phyloP scores from a whole-genome alignment of 768 basidiomycete genomes.

The Amanita thiersii region DNA sequence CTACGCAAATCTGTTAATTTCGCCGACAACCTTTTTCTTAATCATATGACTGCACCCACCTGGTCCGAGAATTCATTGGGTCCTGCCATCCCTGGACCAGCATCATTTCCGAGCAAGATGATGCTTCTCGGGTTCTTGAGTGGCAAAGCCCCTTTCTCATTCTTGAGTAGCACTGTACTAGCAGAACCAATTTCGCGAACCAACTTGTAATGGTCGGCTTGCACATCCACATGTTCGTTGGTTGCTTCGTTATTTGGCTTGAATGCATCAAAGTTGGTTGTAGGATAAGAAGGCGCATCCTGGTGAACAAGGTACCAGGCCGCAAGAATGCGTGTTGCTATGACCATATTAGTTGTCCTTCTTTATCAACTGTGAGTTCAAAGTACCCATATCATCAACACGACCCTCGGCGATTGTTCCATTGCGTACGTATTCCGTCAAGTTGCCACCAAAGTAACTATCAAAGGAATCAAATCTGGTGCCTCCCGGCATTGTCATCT shows the following conservation, averaged over 20 bases:
- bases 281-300: slow-evolving; percentile 54
- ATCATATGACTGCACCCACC: slow-evolving; percentile 12
- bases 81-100: slow-evolving; percentile 54
- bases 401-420: slow-evolving; percentile 59
- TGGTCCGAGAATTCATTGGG: slow-evolving; percentile 66
- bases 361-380: slow-evolving; percentile 8
- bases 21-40: neutral
- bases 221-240: slow-evolving; percentile 61
- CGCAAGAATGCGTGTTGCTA: slow-evolving; percentile 70
- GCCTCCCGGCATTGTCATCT: slow-evolving; percentile 71
- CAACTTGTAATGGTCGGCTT: slow-evolving; percentile 56
- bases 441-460: slow-evolving; percentile 60
- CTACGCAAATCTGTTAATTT: slow-evolving; percentile 10
- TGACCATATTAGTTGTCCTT: neutral
- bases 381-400: slow-evolving; percentile 68
- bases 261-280: slow-evolving; percentile 68
- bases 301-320: slow-evolving; percentile 62
- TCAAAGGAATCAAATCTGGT: slow-evolving; percentile 40
- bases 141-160: slow-evolving; percentile 47
- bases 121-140: slow-evolving; percentile 51
- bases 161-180: slow-evolving; percentile 73
- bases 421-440: slow-evolving; percentile 62
- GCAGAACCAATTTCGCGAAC: slow-evolving; percentile 70
- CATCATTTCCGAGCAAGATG: slow-evolving; percentile 55
- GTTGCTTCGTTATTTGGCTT: slow-evolving; percentile 36